phyloP scores from a whole-genome alignment of 495 filamentous ascomycete genomes.

The Aspergillus mulundensis region DNA sequence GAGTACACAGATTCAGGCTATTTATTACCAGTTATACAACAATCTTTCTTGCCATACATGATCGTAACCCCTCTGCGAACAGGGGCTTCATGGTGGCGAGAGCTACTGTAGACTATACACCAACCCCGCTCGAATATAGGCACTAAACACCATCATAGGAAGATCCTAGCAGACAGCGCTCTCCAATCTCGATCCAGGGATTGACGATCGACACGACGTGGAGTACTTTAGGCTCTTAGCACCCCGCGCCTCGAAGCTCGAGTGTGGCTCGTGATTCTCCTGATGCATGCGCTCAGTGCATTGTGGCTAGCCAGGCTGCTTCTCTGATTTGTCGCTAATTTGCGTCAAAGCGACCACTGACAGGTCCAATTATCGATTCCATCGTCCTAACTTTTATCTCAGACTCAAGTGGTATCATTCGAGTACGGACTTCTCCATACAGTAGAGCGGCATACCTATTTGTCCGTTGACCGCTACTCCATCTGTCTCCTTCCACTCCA shows the following conservation, averaged over 20 bases:
- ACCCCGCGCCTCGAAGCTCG: neutral
- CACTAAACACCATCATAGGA: neutral
- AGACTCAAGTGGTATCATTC: neutral
- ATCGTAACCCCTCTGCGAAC: too few species aligned
- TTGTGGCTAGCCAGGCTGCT: neutral
- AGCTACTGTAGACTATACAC: neutral
- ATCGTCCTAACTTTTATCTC: neutral
- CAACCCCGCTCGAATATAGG: neutral
- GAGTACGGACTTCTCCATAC: neutral
- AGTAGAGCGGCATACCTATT: neutral
- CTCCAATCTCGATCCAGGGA: neutral
- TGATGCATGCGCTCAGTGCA: neutral
- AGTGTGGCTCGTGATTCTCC: neutral
- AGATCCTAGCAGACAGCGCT: neutral
- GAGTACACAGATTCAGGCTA: too few species aligned
- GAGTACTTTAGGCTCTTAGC: neutral
- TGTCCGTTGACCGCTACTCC: slow-evolving; percentile 10
- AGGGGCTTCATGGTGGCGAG: neutral
- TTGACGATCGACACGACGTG: neutral
- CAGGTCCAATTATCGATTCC: neutral
- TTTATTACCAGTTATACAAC: too few species aligned
- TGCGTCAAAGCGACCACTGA: neutral
- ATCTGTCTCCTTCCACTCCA: neutral
- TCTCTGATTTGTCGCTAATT: slow-evolving; percentile 5
- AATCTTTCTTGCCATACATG: too few species aligned